Evolutionary conservation across 2,329 filamentous ascomycete species (phyloP).

Genomic region (Fusarium tanahbumbuense): DNA sequence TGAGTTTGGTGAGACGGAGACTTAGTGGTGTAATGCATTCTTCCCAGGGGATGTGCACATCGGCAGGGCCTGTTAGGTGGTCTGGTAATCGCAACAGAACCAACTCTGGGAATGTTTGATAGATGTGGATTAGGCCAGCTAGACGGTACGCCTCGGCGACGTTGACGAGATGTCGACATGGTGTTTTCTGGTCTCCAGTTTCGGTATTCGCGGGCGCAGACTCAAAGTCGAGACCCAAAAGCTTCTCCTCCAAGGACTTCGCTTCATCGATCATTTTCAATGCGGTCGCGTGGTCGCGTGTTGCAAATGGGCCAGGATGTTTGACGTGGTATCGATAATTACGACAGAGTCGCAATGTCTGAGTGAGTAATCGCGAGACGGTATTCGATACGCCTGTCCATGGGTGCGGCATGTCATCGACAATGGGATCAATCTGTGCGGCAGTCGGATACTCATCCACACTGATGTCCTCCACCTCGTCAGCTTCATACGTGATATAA

Average conservation of each 20-base stretch:
- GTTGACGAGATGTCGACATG: conserved; percentile 48
- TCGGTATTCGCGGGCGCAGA: conserved; percentile 31
- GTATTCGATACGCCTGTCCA: conserved; percentile 55
- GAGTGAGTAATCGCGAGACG: conserved; percentile 50
- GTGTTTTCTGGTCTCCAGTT: conserved; percentile 47
- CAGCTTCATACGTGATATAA: conserved; percentile 15
- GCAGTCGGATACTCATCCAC: conserved; percentile 29
- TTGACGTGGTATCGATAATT: conserved; percentile 47
- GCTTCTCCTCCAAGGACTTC: conserved; percentile 48
- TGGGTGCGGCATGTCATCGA: conserved; percentile 48
- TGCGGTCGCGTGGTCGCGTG: conserved; percentile 30
- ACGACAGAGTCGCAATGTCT: conserved; percentile 53
- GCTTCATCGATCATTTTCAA: conserved; percentile 49
- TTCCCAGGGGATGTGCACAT: conserved; percentile 45
- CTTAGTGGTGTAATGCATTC: conserved; percentile 50
- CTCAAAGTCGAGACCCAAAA: conserved; percentile 47
- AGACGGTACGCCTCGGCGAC: conserved; percentile 55
- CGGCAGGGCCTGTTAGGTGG: not conserved
- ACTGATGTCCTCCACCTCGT: conserved; percentile 25
- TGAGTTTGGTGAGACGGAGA: conserved; percentile 44
- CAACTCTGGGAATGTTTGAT: conserved; percentile 54
- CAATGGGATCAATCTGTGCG: conserved; percentile 11
- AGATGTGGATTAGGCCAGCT: conserved; percentile 53
- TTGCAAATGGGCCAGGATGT: conserved; percentile 31
- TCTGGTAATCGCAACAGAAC: conserved; percentile 47